Percentiles rank a stretch among this genome's conserved stretches.
These are phyloP conservation scores for Pythium utonaiense DNA, from an alignment of 352 stramenopile genomes.

Conservation along the genomic window DNA sequence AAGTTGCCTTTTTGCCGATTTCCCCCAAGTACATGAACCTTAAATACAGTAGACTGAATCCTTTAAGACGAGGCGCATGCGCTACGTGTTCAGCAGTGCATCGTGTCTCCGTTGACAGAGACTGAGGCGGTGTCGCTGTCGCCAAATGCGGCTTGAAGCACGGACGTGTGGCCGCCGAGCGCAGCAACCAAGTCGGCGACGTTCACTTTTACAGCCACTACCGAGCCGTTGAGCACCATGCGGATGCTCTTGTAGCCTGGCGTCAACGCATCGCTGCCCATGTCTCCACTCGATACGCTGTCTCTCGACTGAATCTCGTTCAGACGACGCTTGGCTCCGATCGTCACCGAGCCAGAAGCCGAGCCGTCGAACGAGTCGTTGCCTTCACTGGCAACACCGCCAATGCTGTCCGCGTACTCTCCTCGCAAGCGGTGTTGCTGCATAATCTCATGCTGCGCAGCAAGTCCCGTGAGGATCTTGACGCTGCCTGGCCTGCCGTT, in stretches of 20 bases:
- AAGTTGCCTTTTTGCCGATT: neutral
- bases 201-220: conserved; percentile 71
- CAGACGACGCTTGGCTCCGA: conserved; percentile 17
- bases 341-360: neutral
- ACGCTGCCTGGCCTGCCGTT: neutral
- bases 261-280: neutral
- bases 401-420: neutral
- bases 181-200: conserved; percentile 50
- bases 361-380: neutral
- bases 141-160: neutral
- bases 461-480: conserved; percentile 20
- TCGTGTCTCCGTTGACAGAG: neutral
- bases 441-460: conserved; percentile 19
- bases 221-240: conserved; percentile 67
- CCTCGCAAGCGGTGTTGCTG: conserved; percentile 7
- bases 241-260: conserved; percentile 54
- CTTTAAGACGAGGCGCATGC: no score
- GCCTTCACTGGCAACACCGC: neutral
- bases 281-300: neutral
- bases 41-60: conserved; percentile 9
- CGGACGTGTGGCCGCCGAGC: conserved; percentile 1
- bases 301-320: conserved; percentile 13
- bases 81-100: no score
- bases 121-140: neutral
- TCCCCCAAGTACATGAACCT: conserved; percentile 4